Conservation (phyloP, 1,284 basidiomycete species). For the Blastosporella zonata region DNA sequence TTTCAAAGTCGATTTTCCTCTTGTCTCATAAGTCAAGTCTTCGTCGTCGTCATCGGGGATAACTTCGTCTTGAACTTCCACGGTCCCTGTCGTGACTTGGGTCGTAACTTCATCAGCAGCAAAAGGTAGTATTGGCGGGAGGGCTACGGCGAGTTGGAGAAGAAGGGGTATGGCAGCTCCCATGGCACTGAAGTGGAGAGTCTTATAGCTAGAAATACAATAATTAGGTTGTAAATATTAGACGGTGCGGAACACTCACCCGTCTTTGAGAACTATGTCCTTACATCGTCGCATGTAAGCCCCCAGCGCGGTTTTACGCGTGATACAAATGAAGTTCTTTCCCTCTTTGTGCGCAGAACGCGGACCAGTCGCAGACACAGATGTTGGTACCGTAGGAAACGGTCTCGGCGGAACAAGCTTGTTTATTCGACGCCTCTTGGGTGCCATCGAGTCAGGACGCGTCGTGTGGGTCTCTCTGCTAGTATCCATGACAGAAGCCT, state of each 20-base stretch:
- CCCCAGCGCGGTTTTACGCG: conserved; percentile 72
- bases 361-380: conserved; percentile 78
- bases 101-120: conserved; percentile 60
- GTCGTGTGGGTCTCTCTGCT: neutral
- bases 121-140: conserved; percentile 76
- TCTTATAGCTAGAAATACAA: conserved; percentile 59
- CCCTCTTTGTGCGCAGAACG: conserved; percentile 72
- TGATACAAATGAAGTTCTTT: conserved; percentile 78
- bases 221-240: neutral
- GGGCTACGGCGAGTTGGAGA: conserved; percentile 65
- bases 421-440: conserved; percentile 40
- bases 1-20: conserved; percentile 65
- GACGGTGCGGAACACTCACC: conserved; percentile 42
- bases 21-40: conserved; percentile 61
- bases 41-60: conserved; percentile 74
- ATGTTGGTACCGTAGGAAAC: conserved; percentile 71
- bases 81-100: conserved; percentile 71
- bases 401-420: conserved; percentile 72
- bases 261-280: conserved; percentile 72
- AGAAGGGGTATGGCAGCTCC: conserved; percentile 87
- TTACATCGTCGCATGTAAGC: conserved; percentile 80
- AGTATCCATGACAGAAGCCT: neutral
- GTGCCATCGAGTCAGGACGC: conserved; percentile 12
- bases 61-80: conserved; percentile 78
- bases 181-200: conserved; percentile 76